Percentiles rank a stretch among this genome's conserved stretches.
Evolutionary conservation across 805 yeast species (phyloP).

Genomic region (Myxozyma monticola): DNA sequence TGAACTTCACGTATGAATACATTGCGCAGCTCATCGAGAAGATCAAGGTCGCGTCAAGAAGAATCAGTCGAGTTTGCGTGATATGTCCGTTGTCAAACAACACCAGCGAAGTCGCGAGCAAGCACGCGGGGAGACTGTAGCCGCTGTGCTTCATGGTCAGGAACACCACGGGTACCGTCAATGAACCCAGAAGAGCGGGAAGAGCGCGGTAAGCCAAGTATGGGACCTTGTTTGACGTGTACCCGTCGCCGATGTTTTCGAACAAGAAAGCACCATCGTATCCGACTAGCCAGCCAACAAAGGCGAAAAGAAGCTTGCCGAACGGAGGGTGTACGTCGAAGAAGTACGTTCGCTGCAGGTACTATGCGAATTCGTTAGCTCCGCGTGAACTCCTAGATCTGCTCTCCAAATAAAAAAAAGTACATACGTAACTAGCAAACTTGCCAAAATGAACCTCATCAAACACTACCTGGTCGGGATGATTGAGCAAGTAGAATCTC

Average conservation of each 20-base stretch:
- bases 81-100: constrained; percentile 89
- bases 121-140: constrained; percentile 73
- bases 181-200: constrained; percentile 76
- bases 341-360: constrained; percentile 84
- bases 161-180: constrained; percentile 82
- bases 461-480: constrained; percentile 69
- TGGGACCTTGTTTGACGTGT: constrained; percentile 77
- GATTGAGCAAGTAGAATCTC: constrained; percentile 73
- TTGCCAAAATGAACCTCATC: constrained; percentile 54
- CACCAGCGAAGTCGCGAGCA: constrained; percentile 73
- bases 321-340: constrained; percentile 98
- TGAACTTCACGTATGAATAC: constrained; percentile 75
- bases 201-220: constrained; percentile 78
- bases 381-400: not conserved
- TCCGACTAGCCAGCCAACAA: constrained; percentile 84
- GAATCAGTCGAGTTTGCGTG: constrained; percentile 83
- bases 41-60: constrained; percentile 87
- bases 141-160: constrained; percentile 82
- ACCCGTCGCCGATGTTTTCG: constrained; percentile 82
- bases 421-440: constrained; percentile 41
- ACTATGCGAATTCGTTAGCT: constrained; percentile 44
- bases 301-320: constrained; percentile 88
- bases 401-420: not conserved
- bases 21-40: constrained; percentile 80
- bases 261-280: constrained; percentile 92